phyloP scores from a whole-genome alignment of 2,329 filamentous ascomycete genomes.

The Mycosphaerella arachidis region DNA sequence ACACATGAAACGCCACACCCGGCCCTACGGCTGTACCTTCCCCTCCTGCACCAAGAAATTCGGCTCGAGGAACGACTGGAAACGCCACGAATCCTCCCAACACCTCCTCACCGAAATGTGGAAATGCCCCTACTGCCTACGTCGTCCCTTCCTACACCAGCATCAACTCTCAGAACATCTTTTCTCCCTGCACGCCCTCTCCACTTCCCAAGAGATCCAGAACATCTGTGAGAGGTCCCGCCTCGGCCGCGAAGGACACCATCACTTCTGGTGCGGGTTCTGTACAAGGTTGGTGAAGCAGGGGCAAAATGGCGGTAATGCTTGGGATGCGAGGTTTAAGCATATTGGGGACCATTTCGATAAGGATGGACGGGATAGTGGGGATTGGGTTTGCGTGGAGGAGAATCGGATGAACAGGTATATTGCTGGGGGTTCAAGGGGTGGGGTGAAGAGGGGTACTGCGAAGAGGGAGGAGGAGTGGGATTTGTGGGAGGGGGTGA shows the following conservation, averaged over 20 bases:
- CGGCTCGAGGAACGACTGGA: conserved; percentile 94
- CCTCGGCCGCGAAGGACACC: conserved; percentile 61
- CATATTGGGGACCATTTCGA: conserved; percentile 73
- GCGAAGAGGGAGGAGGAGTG: neutral
- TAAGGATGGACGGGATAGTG: conserved; percentile 50
- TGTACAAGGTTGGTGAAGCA: conserved; percentile 58
- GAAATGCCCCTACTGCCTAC: conserved; percentile 56
- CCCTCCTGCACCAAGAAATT: conserved; percentile 65
- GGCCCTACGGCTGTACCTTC: conserved; percentile 79
- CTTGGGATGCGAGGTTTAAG: conserved; percentile 46
- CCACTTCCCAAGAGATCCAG: conserved; percentile 34
- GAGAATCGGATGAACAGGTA: conserved; percentile 35
- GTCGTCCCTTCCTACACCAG: conserved; percentile 54
- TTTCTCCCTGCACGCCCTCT: conserved; percentile 39
- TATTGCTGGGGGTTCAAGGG: conserved; percentile 7
- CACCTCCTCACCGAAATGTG: conserved; percentile 69
- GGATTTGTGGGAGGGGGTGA: neutral
- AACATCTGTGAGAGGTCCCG: conserved; percentile 36
- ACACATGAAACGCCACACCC: conserved; percentile 74
- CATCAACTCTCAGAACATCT: conserved; percentile 62
- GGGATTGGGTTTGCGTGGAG: conserved; percentile 52
- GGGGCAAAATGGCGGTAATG: conserved; percentile 34
- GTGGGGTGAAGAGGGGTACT: neutral
- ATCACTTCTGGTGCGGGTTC: conserved; percentile 83
- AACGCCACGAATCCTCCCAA: conserved; percentile 78